A percentile compares a stretch with the other conserved stretches of the same genome.
Conservation (phyloP, 1,284 basidiomycete species). For the Puccinia horiana region DNA sequence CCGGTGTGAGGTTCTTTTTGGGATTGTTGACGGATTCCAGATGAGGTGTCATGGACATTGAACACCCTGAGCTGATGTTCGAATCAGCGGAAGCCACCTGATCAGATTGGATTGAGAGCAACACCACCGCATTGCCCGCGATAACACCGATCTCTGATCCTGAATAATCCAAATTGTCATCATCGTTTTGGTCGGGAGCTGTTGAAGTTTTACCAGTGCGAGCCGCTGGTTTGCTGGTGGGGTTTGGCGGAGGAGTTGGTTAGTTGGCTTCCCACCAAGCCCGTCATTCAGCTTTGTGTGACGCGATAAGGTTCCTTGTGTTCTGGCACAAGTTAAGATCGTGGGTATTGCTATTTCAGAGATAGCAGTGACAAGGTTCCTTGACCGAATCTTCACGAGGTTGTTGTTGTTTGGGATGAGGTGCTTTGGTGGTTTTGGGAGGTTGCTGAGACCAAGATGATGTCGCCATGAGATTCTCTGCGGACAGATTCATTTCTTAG, state of each 20-base stretch:
- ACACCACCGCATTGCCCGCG: not conserved
- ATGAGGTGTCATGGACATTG: constrained; percentile 2
- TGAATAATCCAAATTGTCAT: constrained; percentile 1
- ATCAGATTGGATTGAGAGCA: not conserved
- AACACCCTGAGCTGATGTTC: constrained; percentile 20
- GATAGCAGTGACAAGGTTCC: too few species aligned
- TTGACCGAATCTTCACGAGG: not conserved
- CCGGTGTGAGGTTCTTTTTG: not conserved
- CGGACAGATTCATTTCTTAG: too few species aligned
- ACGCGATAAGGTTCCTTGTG: not conserved
- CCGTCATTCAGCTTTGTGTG: not conserved
- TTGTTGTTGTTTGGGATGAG: too few species aligned
- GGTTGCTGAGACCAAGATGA: not conserved
- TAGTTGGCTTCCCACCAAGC: not conserved
- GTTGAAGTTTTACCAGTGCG: not conserved
- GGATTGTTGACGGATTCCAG: not conserved
- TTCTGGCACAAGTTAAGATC: constrained; percentile 10
- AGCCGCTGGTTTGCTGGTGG: too few species aligned
- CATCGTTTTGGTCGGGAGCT: not conserved
- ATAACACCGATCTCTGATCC: not conserved
- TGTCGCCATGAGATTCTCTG: not conserved
- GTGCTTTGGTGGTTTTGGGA: not conserved
- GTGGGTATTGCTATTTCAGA: not conserved
- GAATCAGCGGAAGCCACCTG: not conserved
- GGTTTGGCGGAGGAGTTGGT: not conserved